Percentiles rank a stretch among this genome's conserved stretches.
Evolutionary conservation across 805 yeast species (phyloP).

Genomic region (Pichia pseudocactophila): DNA sequence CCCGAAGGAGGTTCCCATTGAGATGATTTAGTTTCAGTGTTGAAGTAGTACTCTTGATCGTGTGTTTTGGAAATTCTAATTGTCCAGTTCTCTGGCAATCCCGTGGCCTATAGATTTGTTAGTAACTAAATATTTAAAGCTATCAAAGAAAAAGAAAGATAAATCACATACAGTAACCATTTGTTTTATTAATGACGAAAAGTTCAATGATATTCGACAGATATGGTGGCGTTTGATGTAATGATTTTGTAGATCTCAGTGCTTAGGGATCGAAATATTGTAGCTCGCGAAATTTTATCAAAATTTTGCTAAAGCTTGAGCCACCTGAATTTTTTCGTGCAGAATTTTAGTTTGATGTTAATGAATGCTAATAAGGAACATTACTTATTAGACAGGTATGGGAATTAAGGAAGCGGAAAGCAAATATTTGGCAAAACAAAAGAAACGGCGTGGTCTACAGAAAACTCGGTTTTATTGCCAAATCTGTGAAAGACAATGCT

Average conservation of each 20-base stretch:
- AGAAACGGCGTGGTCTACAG: slow-evolving; percentile 77
- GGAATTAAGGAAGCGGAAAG: slow-evolving; percentile 4
- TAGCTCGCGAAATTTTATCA: too few relatives aligned
- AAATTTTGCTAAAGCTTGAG: too few relatives aligned
- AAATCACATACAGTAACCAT: too few relatives aligned
- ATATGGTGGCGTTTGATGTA: too few relatives aligned
- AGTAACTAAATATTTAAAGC: too few relatives aligned
- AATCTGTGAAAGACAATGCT: slow-evolving; percentile 83
- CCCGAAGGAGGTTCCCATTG: slow-evolving; percentile 91
- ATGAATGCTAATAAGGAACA: too few relatives aligned
- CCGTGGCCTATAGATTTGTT: slow-evolving; percentile 36
- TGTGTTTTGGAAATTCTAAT: slow-evolving; percentile 71
- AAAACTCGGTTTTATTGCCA: slow-evolving; percentile 84
- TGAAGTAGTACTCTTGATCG: slow-evolving; percentile 74
- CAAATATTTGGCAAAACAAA: slow-evolving; percentile 39
- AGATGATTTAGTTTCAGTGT: slow-evolving; percentile 61
- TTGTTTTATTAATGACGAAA: too few relatives aligned
- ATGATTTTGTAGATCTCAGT: too few relatives aligned
- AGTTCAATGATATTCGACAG: too few relatives aligned
- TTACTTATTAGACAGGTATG: not conserved
- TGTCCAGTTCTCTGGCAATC: slow-evolving; percentile 83
- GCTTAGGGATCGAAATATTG: too few relatives aligned
- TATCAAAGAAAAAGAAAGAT: not conserved
- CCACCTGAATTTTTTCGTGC: too few relatives aligned
- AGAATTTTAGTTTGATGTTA: too few relatives aligned